Evolutionary conservation across 2,329 filamentous ascomycete genomes (phyloP).

Genomic region (Biscogniauxia mediterranea): DNA sequence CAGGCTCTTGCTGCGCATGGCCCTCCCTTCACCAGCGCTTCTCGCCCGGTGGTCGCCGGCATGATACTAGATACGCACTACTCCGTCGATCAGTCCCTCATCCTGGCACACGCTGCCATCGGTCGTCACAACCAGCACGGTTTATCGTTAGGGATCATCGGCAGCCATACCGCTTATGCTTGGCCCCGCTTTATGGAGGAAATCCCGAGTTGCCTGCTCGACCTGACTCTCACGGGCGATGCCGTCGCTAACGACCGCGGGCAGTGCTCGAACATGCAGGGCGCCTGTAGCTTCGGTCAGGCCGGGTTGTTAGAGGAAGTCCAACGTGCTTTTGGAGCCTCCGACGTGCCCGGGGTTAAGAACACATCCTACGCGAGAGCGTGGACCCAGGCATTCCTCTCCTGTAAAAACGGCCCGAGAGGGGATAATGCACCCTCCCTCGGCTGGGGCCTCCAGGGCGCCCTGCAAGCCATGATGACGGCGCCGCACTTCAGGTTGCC

Average conservation of each 20-base stretch:
- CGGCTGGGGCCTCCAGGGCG: constrained; percentile 65
- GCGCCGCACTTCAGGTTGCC: constrained; percentile 68
- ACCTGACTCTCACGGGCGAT: constrained; percentile 36
- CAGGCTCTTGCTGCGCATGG: constrained; percentile 46
- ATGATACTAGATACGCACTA: constrained; percentile 69
- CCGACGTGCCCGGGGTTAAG: constrained; percentile 69
- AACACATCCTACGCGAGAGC: constrained; percentile 38
- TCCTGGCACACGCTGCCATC: constrained; percentile 66
- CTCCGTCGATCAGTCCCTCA: constrained; percentile 56
- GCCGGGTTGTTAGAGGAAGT: constrained; percentile 71
- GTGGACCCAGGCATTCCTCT: constrained; percentile 44
- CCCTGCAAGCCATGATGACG: constrained; percentile 65
- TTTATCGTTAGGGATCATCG: constrained; percentile 67
- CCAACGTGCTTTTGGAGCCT: constrained; percentile 68
- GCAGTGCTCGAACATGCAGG: constrained; percentile 43
- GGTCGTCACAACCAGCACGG: constrained; percentile 51
- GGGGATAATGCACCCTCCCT: constrained; percentile 45
- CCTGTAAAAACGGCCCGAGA: constrained; percentile 45
- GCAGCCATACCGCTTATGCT: constrained; percentile 67
- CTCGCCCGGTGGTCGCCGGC: constrained; percentile 65
- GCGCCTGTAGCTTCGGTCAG: constrained; percentile 53
- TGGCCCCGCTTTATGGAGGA: constrained; percentile 71
- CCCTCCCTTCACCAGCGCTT: constrained; percentile 29
- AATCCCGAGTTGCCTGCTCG: constrained; percentile 49
- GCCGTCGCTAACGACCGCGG: constrained; percentile 41